A percentile compares a stretch with the other conserved stretches of the same genome.
Conservation (phyloP, 1,284 basidiomycete species). For the Microbotryum intermedium region DNA sequence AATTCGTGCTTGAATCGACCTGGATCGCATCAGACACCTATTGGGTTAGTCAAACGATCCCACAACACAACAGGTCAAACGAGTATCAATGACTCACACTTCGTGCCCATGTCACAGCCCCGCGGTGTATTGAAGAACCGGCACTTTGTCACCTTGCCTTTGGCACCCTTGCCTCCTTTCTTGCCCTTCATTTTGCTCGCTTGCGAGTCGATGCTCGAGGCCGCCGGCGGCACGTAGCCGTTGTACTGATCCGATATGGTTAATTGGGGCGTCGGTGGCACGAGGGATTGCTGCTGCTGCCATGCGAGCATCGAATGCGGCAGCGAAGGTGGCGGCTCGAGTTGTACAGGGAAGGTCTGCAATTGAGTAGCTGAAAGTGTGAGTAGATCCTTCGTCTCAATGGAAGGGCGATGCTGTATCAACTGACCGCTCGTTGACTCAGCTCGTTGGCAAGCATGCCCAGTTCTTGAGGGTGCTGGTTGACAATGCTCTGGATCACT, state of each 20-base stretch:
- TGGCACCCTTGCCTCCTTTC: not conserved
- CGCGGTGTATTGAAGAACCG: conserved; percentile 8
- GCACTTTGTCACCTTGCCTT: not conserved
- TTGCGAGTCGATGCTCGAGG: not conserved
- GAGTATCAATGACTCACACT: conserved; percentile 11
- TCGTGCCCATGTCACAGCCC: conserved; percentile 22
- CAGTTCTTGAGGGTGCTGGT: not conserved
- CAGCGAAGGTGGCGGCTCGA: conserved; percentile 6
- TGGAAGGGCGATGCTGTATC: no score
- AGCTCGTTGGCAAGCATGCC: not conserved
- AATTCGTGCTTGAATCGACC: no score
- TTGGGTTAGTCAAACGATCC: no score
- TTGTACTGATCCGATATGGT: not conserved
- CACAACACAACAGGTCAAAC: no score
- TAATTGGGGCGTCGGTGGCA: not conserved
- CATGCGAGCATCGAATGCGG: not conserved
- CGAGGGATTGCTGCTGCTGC: not conserved
- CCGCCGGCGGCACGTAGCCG: not conserved
- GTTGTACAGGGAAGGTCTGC: no score
- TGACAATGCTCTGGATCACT: not conserved
- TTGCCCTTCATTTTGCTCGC: not conserved
- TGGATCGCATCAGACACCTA: no score
- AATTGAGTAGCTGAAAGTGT: no score
- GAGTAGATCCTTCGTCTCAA: no score
- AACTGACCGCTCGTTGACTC: no score